Base-by-base conservation (phyloP, 1,284 basidiomycete species). In the Rhodotorula sp. region DNA sequence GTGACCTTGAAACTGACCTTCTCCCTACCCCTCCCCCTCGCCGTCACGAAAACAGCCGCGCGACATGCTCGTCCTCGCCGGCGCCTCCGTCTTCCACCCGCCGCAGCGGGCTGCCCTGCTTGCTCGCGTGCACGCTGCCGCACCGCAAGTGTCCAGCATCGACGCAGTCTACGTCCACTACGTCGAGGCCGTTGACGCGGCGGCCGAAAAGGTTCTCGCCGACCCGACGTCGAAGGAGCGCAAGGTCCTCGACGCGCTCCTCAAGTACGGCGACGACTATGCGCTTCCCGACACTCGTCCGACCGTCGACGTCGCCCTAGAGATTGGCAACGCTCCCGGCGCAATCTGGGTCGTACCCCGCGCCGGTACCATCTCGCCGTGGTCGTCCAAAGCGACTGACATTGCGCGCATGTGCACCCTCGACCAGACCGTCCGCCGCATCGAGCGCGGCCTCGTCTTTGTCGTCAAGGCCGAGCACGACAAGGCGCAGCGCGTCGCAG, bases 321-420 rank as follows among this genome's bases (percentile, higher is more conserved):
- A 62, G 34, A 55, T 56, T 10, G 70, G 70, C 31, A 67, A 59
- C 14, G 62, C 67, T 8, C 57, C 60, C 1, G 59, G 71, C 43
- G 82, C 88, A 12, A 82, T 88, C 45, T 95, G 88, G 80, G 87
- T 95, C 52, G 82, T 90, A 15, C 93, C 93, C n/a, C 73, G 73
- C 16, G 64, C 73, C 19, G 90, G 89, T 5, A 89, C 90, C 48
- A 89, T 93, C 79, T 92, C 90, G 28, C 92, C 95, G 1, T 98
- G 95, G 95, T 97, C 94, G 14, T 94, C 91, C 83, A 98, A 98
- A 82, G 95, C 95, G 4, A 97, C 95, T 3, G 94, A 98, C 80
- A 98, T 98, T 71, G 87, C 93, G n/a, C 83, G 84, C 31, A 88
- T 95, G 73, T 98, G 95, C 82, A 89, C 88, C 62, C 86, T 98